Evolutionary conservation across 208 protist species (phyloP), one percentile per base, ranked within the genome.

Genomic region (Blastocrithidia nonstop): DNA sequence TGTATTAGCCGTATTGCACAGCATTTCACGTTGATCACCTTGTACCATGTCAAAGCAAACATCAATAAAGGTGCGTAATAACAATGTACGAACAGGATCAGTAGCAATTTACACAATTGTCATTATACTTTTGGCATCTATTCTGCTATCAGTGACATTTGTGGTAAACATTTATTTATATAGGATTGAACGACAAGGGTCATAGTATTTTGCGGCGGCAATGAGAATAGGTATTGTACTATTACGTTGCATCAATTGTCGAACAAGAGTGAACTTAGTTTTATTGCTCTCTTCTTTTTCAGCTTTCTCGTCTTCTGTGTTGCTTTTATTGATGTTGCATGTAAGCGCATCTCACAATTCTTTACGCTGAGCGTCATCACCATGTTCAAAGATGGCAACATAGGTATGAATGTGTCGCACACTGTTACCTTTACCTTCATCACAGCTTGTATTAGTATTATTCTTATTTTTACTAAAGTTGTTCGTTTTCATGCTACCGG

Each of bases 1-100:
- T 21, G 35, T 32, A 4, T 72, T 20, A 4, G 33, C n/a, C 0
- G 39, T 23, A 3, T 66, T 50, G 16, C 48, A 37, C 36, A 80
- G 29, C 8, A 53, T 50, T 6, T 50, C 48, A 16, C 44, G 49
- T 3, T 62, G 50, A 15, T 32, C 19, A 19, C 55, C 15, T 9
- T 54, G 50, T 2, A 84, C 17, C 9, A 50, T 43, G 0, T 42
- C 40, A 7, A 43, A 9, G n/a, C 64, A 54, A 31, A 70, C 62
- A 42, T 93, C 79, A 4, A 93, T 60, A 20, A 84, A 61, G 6
- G 57, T 62, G 29, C 84, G 79, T 39, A 93, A 64, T 24, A 88
- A 38, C 16, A 89, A 45, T 0, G 79, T 82, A 21, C 71, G 63
- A n/a, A 71, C 70, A 0, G 84, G 58, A 38, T 88, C 63, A 15